These are phyloP conservation scores for Oenanthe sinensis DNA, from an alignment of 129 eudicot genomes.

Conservation along the genomic window DNA sequence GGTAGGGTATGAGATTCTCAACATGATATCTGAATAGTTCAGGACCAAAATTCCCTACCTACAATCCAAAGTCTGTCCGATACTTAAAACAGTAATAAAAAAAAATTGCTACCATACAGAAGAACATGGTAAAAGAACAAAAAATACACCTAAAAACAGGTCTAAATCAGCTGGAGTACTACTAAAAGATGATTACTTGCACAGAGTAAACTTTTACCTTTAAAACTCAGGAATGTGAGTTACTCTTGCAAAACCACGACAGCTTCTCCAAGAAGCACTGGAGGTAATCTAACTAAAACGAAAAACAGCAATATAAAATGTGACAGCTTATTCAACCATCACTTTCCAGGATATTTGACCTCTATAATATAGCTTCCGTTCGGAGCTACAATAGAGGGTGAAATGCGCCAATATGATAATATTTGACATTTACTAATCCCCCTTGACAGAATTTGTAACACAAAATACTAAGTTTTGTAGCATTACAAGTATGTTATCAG, in stretches of 20 bases:
- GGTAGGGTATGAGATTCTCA: too few species aligned
- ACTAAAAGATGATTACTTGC: not conserved
- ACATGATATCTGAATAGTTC: too few species aligned
- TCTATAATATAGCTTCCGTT: not conserved
- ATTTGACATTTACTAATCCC: not conserved
- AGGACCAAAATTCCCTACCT: not conserved
- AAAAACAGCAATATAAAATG: not conserved
- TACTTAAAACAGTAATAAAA: not conserved
- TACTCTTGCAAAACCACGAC: not conserved
- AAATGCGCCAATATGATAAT: not conserved
- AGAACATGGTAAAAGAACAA: not conserved
- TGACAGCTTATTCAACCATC: slow-evolving; percentile 4
- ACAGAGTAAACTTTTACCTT: not conserved
- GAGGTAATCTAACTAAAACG: not conserved
- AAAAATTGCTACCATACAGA: too few species aligned
- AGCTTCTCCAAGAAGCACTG: not conserved
- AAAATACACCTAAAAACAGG: not conserved
- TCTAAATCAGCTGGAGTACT: not conserved
- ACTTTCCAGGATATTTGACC: not conserved
- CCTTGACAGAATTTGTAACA: not conserved
- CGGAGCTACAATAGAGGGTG: slow-evolving; percentile 4
- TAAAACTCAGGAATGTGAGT: not conserved
- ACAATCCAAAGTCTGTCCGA: not conserved
- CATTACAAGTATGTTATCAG: not conserved
- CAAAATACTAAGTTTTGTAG: slow-evolving; percentile 3